phyloP scores from a whole-genome alignment of 2,329 filamentous ascomycete genomes.

The Proliferodiscus dingleyae region DNA sequence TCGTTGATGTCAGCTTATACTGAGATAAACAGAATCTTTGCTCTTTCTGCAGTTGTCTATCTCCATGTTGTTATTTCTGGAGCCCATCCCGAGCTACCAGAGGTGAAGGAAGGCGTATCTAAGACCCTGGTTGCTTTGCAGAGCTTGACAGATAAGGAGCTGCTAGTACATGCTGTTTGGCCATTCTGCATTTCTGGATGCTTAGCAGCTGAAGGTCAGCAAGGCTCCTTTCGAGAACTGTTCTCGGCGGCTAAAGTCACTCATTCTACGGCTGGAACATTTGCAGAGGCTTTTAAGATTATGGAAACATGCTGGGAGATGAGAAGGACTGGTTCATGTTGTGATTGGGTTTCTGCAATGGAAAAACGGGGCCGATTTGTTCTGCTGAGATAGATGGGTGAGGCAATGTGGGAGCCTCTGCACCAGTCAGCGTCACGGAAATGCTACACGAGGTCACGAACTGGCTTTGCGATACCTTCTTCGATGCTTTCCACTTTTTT shows the following conservation, averaged over 20 bases:
- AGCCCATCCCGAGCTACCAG: conserved; percentile 15
- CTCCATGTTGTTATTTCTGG: conserved; percentile 19
- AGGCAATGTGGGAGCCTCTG: too few species aligned
- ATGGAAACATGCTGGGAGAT: conserved; percentile 27
- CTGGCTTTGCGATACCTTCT: too few species aligned
- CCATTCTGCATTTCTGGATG: conserved; percentile 6
- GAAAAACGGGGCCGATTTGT: neutral
- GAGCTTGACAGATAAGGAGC: neutral
- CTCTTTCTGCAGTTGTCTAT: conserved; percentile 14
- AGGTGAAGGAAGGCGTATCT: conserved; percentile 16
- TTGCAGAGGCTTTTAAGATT: conserved; percentile 1
- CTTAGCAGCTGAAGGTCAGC: neutral
- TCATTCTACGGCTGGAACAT: neutral
- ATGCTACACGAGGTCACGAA: too few species aligned
- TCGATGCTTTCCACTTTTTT: too few species aligned
- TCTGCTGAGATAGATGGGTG: too few species aligned
- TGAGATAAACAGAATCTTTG: conserved; percentile 13
- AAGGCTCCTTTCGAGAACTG: neutral
- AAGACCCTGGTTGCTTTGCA: conserved; percentile 10
- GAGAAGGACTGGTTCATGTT: neutral
- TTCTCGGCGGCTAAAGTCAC: neutral
- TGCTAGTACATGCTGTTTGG: conserved; percentile 3
- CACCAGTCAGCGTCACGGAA: too few species aligned
- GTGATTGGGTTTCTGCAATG: neutral
- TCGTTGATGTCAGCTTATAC: neutral